Percentiles rank a stretch among this genome's conserved stretches.
Evolutionary conservation across 2,329 filamentous ascomycete genomes (phyloP).

Genomic region (Coleophoma cylindrospora): DNA sequence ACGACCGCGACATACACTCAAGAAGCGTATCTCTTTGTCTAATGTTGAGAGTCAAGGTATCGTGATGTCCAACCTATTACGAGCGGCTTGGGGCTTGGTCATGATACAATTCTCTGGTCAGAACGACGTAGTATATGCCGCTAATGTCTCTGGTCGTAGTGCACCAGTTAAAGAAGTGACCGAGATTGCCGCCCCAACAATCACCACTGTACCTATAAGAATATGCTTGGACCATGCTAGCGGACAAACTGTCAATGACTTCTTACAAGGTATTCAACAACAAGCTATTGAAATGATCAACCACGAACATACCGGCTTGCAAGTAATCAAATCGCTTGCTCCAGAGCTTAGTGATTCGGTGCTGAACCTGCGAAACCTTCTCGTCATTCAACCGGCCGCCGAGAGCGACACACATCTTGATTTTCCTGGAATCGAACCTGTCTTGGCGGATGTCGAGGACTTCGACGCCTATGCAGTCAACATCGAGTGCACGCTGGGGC

Average conservation of each 20-base stretch:
- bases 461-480: constrained; percentile 1
- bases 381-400: constrained; percentile 16
- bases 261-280: constrained; percentile 40
- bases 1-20: constrained; percentile 1
- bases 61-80: constrained; percentile 9
- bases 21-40: neutral
- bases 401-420: neutral
- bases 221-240: constrained; percentile 25
- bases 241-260: constrained; percentile 27
- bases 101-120: constrained; percentile 30
- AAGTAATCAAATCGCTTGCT: constrained; percentile 12
- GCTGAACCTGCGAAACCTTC: constrained; percentile 15
- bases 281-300: constrained; percentile 42
- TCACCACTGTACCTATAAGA: constrained; percentile 35
- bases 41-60: constrained; percentile 22
- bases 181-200: constrained; percentile 36
- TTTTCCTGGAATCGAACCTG: neutral
- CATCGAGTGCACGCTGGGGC: neutral
- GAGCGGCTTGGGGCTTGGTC: constrained; percentile 32
- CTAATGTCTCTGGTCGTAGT: constrained; percentile 36
- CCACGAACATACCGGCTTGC: constrained; percentile 38
- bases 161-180: constrained; percentile 31
- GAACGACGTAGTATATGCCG: constrained; percentile 34
- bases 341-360: constrained; percentile 6
- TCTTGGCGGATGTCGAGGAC: neutral